Evolutionary conservation across 2,329 filamentous ascomycete genomes (phyloP).

Genomic region (Colletotrichum costaricense): DNA sequence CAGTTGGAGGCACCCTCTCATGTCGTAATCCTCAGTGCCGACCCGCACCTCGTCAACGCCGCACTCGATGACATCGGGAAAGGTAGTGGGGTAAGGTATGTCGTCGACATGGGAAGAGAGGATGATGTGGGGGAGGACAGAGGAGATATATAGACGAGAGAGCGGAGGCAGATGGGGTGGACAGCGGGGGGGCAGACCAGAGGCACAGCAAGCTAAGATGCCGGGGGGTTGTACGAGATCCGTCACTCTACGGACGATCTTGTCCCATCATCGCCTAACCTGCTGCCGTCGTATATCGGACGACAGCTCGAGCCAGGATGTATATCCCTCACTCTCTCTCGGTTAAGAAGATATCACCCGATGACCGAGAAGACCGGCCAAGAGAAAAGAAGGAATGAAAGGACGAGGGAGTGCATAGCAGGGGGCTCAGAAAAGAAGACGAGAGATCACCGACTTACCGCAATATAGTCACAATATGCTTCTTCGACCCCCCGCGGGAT

Average conservation of each 20-base stretch:
- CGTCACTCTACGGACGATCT: slow-evolving; percentile 32
- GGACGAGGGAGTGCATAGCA: neutral
- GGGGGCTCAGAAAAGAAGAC: neutral
- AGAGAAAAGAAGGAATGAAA: slow-evolving; percentile 7
- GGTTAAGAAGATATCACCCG: slow-evolving; percentile 20
- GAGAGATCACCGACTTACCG: slow-evolving; percentile 23
- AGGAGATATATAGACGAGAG: slow-evolving; percentile 24
- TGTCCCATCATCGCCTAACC: slow-evolving; percentile 28
- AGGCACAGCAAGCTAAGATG: neutral
- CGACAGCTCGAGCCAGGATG: slow-evolving; percentile 11
- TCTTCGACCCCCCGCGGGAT: slow-evolving; percentile 2
- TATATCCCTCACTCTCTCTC: slow-evolving; percentile 19
- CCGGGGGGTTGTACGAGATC: slow-evolving; percentile 32
- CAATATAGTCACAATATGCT: neutral
- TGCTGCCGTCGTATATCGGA: slow-evolving; percentile 14
- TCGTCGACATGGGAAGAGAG: neutral
- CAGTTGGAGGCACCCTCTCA: neutral
- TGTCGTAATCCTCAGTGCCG: neutral
- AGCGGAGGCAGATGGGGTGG: neutral
- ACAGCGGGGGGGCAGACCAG: neutral
- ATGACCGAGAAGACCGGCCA: slow-evolving; percentile 15
- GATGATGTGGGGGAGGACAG: neutral
- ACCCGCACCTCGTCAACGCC: neutral
- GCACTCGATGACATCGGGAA: neutral
- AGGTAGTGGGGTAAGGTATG: neutral